Evolutionary conservation across 176 grass and related monocot species (phyloP), one percentile per base, ranked within the genome.

Genomic region (Neostapfia colusana): DNA sequence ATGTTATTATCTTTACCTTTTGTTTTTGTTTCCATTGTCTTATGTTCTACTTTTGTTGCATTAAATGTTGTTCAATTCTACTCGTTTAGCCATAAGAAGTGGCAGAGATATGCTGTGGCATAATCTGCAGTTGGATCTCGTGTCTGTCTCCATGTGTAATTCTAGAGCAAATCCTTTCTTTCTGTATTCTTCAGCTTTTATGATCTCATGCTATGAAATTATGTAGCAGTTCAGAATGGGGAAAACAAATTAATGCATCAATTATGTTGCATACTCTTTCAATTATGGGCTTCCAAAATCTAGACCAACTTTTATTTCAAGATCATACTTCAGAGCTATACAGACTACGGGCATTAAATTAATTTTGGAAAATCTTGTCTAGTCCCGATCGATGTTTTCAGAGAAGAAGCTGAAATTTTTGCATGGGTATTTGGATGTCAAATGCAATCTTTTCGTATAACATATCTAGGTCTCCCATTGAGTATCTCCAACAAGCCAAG

Each of bases 41-140:
- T 78, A 26, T 39, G 68, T 79, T 62, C 55, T 85, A 67, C 58
- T 81, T 42, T 48, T 83, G 83, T 83, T 24, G 67, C 74, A 38
- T 80, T 68, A 46, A 82, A 83, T 79, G 73, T 20, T 82, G 65
- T 93, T 80, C 84, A 63, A 21, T 31, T 82, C 56, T 75, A 73
- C 76, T 81, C 66, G 41, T 80, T 65, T 72, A 74, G 84, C 85
- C 82, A 80, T 80, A 84, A 84, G 54, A 82, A 88, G 71, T 79
- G 63, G 43, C 78, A 82, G 57, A 78, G 84, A 76, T 84, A 84
- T 93, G 70, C 73, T 8, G 20, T 26, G 2, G 57, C 69, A 58
- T 67, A 40, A 23, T 78, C 18, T 67, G 51, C 73, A 72, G 59
- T 38, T 69, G 35, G 46, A 75, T 81, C 70, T 54, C 24, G 10